Percentiles rank a stretch among this genome's conserved stretches.
Evolutionary conservation across 495 filamentous ascomycete species (phyloP).

Genomic region (Geoglossum glabrum): DNA sequence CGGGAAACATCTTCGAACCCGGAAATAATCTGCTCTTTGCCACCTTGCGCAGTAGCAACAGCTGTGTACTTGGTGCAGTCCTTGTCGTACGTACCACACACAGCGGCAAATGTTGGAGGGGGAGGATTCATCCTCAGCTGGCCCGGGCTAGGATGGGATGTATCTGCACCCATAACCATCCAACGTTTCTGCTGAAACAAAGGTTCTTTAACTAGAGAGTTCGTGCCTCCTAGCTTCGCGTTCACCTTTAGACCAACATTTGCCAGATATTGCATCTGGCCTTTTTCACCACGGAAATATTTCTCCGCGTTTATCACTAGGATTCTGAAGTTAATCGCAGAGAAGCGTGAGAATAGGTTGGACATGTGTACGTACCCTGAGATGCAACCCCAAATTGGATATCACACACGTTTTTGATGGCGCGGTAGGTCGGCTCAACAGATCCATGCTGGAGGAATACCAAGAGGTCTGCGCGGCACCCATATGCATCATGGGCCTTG

Average conservation of each 20-base stretch:
- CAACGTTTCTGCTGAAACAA: conserved; percentile 23
- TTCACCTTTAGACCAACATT: conserved; percentile 74
- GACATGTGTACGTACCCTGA: not conserved
- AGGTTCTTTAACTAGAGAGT: conserved; percentile 47
- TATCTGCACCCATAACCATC: conserved; percentile 77
- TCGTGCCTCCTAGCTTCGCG: conserved; percentile 62
- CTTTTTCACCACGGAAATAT: not conserved
- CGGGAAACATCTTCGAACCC: conserved; percentile 33
- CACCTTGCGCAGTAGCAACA: conserved; percentile 34
- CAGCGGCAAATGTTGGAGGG: conserved; percentile 35
- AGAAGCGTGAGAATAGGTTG: not conserved
- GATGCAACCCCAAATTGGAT: conserved; percentile 3
- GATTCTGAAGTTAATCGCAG: not conserved
- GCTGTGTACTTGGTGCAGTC: conserved; percentile 50
- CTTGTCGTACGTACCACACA: conserved; percentile 51
- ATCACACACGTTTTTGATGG: conserved; percentile 3
- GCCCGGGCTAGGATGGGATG: conserved; percentile 64
- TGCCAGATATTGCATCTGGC: conserved; percentile 35
- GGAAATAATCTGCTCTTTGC: conserved; percentile 36
- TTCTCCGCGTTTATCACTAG: conserved; percentile 1
- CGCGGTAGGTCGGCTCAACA: not conserved
- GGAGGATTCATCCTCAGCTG: conserved; percentile 3
- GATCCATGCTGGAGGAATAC: conserved; percentile 1
- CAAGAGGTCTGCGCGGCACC: not conserved
- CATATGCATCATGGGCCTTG: not conserved